Percentiles rank a stretch among this genome's conserved stretches.
These are phyloP conservation scores for Trichosporon asahii DNA, from an alignment of 1,284 basidiomycete genomes.

Conservation along the genomic window DNA sequence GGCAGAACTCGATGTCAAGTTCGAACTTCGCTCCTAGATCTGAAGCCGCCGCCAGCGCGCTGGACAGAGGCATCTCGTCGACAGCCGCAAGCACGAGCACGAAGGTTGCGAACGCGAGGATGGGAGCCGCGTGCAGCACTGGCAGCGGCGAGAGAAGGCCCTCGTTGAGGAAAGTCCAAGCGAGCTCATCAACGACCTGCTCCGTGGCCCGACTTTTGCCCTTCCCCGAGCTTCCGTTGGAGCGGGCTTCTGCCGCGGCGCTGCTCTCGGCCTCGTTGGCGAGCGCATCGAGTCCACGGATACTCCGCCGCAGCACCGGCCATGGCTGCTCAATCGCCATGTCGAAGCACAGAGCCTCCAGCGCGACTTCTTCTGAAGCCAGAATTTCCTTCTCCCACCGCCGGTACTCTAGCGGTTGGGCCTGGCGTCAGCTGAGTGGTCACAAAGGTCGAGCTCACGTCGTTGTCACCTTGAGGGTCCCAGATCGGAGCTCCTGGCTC, in stretches of 20 bases:
- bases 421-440: neutral
- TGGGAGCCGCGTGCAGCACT: constrained; percentile 30
- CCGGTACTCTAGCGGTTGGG: constrained; percentile 63
- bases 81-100: constrained; percentile 30
- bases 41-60: constrained; percentile 24
- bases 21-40: constrained; percentile 34
- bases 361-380: constrained; percentile 72
- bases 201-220: constrained; percentile 27
- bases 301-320: constrained; percentile 63
- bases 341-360: constrained; percentile 89
- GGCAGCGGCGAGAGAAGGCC: constrained; percentile 31
- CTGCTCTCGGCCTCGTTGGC: constrained; percentile 14
- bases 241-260: neutral
- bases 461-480: constrained; percentile 25
- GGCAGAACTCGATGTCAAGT: constrained; percentile 29
- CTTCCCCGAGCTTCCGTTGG: constrained; percentile 12
- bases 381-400: constrained; percentile 70
- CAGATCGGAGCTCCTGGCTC: constrained; percentile 27
- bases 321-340: constrained; percentile 80
- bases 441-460: neutral
- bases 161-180: constrained; percentile 37
- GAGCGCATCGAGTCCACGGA: constrained; percentile 49
- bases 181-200: constrained; percentile 24
- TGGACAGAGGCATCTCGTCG: constrained; percentile 24
- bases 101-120: constrained; percentile 33